Conservation (phyloP, 2,329 filamentous ascomycete species). For the Zasmidium angulare region DNA sequence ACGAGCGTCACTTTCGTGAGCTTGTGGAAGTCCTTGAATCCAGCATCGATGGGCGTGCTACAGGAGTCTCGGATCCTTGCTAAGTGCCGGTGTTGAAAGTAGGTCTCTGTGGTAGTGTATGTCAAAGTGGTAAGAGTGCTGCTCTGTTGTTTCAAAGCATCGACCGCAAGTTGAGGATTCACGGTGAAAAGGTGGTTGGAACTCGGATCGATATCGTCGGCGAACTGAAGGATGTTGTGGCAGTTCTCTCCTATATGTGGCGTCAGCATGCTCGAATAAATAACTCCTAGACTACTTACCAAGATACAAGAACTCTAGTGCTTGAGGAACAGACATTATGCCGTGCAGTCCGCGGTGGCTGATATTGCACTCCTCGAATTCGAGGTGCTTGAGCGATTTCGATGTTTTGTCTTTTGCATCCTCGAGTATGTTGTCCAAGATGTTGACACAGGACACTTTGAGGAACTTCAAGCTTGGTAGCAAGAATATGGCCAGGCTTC, state of each 20-base stretch:
- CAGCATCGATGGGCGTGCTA: conserved; percentile 13
- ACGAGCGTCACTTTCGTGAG: conserved; percentile 17
- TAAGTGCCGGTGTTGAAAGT: conserved; percentile 7
- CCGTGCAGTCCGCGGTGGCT: conserved; percentile 19
- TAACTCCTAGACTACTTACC: conserved; percentile 1
- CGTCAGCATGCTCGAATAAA: neutral
- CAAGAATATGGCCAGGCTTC: conserved; percentile 17
- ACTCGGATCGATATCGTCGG: conserved; percentile 11
- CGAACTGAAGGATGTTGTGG: conserved; percentile 22
- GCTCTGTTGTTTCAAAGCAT: conserved; percentile 22
- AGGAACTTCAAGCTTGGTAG: conserved; percentile 18
- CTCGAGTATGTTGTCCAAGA: conserved; percentile 11
- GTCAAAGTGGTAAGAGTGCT: conserved; percentile 18
- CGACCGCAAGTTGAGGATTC: conserved; percentile 11
- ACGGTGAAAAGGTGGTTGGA: conserved; percentile 22
- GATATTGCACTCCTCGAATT: conserved; percentile 25
- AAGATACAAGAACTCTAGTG: conserved; percentile 18
- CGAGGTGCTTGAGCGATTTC: conserved; percentile 20
- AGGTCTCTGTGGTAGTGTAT: conserved; percentile 16
- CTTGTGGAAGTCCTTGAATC: conserved; percentile 18
- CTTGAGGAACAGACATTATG: conserved; percentile 21
- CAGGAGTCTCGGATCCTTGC: neutral
- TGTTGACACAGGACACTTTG: conserved; percentile 27
- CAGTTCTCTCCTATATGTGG: conserved; percentile 17
- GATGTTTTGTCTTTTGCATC: neutral